Percentiles rank a stretch among this genome's conserved stretches.
phyloP scores from a whole-genome alignment of 176 grass and related monocot species.

The Saccharum officinarum region DNA sequence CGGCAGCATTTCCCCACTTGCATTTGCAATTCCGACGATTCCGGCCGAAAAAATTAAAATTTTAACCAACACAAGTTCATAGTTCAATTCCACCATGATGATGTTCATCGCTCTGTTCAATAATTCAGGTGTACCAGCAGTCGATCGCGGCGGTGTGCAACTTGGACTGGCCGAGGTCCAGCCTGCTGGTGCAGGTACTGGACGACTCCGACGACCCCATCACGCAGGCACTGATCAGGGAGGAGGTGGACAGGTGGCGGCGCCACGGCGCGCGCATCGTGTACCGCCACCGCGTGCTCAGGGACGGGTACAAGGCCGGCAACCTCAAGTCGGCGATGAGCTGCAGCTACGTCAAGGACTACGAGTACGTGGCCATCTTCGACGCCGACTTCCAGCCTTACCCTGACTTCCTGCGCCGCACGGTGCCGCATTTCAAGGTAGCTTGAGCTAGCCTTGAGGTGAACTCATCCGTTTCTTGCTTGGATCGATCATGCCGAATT shows the following conservation, averaged over 20 bases:
- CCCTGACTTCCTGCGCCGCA: constrained; percentile 75
- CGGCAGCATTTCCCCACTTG: too few relatives aligned
- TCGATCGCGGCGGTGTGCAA: constrained; percentile 83
- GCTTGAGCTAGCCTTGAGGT: too few relatives aligned
- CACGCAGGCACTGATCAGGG: constrained; percentile 65
- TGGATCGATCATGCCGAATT: too few relatives aligned
- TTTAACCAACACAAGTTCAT: too few relatives aligned
- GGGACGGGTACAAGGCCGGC: constrained; percentile 89
- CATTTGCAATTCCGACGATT: too few relatives aligned
- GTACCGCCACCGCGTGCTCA: constrained; percentile 68
- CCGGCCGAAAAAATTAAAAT: too few relatives aligned
- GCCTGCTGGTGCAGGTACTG: constrained; percentile 80
- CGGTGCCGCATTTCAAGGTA: constrained; percentile 76
- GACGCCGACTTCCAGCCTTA: constrained; percentile 95
- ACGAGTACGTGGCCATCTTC: constrained; percentile 84
- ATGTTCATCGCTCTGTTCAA: too few relatives aligned
- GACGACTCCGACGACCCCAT: constrained; percentile 77
- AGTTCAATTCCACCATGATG: too few relatives aligned
- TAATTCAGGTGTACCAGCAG: constrained; percentile 56
- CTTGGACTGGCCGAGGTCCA: constrained; percentile 88
- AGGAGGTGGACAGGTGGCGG: constrained; percentile 85
- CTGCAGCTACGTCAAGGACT: constrained; percentile 84
- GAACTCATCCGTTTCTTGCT: too few relatives aligned
- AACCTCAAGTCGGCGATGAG: constrained; percentile 89
- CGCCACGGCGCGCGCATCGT: constrained; percentile 54